phyloP scores from a whole-genome alignment of 495 filamentous ascomycete genomes.

The Hypoxylon perforatum region DNA sequence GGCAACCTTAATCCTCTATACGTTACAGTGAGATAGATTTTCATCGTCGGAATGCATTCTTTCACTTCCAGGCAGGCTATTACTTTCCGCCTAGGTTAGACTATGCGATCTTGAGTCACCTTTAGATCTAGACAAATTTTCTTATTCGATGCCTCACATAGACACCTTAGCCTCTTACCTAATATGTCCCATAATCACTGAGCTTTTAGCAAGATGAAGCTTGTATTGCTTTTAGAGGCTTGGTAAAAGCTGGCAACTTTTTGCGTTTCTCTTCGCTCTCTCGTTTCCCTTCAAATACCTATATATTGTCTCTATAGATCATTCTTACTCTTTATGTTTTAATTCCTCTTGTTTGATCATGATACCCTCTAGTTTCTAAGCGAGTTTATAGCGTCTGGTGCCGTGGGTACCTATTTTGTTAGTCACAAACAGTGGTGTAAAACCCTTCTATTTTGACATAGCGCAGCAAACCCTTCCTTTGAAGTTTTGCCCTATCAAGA shows the following conservation, averaged over 20 bases:
- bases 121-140: slow-evolving; percentile 8
- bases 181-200: slow-evolving; percentile 2
- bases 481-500: slow-evolving; percentile 2
- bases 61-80: not conserved
- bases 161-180: not conserved
- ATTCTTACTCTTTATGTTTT: not conserved
- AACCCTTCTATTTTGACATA: not conserved
- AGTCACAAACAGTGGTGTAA: not conserved
- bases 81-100: slow-evolving; percentile 26
- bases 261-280: not conserved
- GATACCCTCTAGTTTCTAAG: not conserved
- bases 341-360: not conserved
- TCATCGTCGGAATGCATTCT: slow-evolving; percentile 1
- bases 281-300: slow-evolving; percentile 18
- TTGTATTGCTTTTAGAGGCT: slow-evolving; percentile 3
- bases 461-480: slow-evolving; percentile 19
- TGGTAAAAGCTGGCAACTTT: slow-evolving; percentile 20
- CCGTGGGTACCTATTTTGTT: not conserved
- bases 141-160: not conserved
- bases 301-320: not conserved
- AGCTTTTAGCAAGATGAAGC: slow-evolving; percentile 10
- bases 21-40: slow-evolving; percentile 12
- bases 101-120: slow-evolving; percentile 32
- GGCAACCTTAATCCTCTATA: not conserved
- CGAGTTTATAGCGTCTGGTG: not conserved